Evolutionary conservation across 352 stramenopile species (phyloP).

Genomic region (Phytopythium montanum): DNA sequence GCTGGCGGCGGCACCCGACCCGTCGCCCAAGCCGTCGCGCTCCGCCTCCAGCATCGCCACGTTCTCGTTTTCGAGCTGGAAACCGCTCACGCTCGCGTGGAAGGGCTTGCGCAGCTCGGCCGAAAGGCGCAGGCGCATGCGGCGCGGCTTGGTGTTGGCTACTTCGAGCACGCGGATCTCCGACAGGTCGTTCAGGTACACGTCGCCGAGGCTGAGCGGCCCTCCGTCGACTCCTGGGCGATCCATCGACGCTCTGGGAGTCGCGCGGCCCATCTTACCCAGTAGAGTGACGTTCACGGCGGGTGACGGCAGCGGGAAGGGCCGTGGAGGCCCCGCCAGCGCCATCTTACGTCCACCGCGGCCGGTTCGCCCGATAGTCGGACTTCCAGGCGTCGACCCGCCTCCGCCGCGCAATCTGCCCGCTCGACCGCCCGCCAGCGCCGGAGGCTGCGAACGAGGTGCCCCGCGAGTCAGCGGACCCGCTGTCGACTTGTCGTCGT

Average conservation of each 20-base stretch:
- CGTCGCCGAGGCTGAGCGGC: slow-evolving; percentile 62
- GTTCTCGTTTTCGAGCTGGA: slow-evolving; percentile 89
- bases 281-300: slow-evolving; percentile 50
- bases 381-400: slow-evolving; percentile 4
- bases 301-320: slow-evolving; percentile 20
- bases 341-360: slow-evolving; percentile 4
- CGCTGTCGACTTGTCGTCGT: neutral
- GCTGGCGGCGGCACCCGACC: slow-evolving; percentile 10
- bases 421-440: neutral
- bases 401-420: slow-evolving; percentile 1
- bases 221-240: slow-evolving; percentile 43
- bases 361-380: slow-evolving; percentile 8
- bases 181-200: slow-evolving; percentile 87
- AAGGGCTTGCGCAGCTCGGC: slow-evolving; percentile 83
- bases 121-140: slow-evolving; percentile 59
- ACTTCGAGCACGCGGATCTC: slow-evolving; percentile 83
- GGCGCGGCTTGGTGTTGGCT: slow-evolving; percentile 49
- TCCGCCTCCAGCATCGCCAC: slow-evolving; percentile 49
- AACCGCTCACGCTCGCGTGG: slow-evolving; percentile 66
- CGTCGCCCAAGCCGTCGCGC: slow-evolving; percentile 27
- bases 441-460: neutral
- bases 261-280: slow-evolving; percentile 51
- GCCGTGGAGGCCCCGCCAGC: neutral
- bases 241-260: neutral
- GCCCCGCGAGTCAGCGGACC: neutral